Evolutionary conservation across 1,139 yeast genomes (phyloP), one percentile per base, ranked within the genome.

Genomic region (Oligophagozyma castellii): DNA sequence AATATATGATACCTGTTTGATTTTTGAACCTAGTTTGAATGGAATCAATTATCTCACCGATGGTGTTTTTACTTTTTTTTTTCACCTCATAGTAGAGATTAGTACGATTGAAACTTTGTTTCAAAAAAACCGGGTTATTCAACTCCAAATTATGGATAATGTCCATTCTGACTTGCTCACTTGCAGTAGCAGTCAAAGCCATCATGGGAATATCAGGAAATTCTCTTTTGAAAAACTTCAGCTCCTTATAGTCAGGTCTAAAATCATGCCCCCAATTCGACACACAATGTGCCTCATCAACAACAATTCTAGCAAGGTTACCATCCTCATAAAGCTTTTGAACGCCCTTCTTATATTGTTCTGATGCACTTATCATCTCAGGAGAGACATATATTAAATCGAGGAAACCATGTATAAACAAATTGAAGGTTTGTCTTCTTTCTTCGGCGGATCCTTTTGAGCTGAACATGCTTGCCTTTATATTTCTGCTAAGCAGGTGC

Each of bases 181-280:
- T 89, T 2, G 99, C 99, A 0, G 99, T 92, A 0, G 98, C 98
- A 0, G 99, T 92, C 32, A 92, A 61, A 0, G 98, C 98, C 84
- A 92, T 86, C 40, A 92, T 63, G 1, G 98, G 98, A 5, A 83
- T 71, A 28, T 65, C 67, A 0, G 94, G 93, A 48, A 69, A 89
- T 34, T 70, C 67, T 20, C 59, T 55, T 45, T 84, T 81, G 53
- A 92, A 78, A 38, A 66, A 65, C 22, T 74, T 73, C 52, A 92
- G 62, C 18, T 75, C 78, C 45, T 84, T 81, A 56, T 92, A 92
- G 53, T 89, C 96, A 0, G 96, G 96, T 34, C 99, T 65, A 52
- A 92, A 92, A 55, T 92, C 98, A 54, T 92, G 98, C 12, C 99
- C 99, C 99, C 99, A 92, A 7, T 93, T 79, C 35, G 95, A 81